Base-by-base conservation (phyloP, 1,139 yeast species). In the Sporopachydermia cereana region DNA sequence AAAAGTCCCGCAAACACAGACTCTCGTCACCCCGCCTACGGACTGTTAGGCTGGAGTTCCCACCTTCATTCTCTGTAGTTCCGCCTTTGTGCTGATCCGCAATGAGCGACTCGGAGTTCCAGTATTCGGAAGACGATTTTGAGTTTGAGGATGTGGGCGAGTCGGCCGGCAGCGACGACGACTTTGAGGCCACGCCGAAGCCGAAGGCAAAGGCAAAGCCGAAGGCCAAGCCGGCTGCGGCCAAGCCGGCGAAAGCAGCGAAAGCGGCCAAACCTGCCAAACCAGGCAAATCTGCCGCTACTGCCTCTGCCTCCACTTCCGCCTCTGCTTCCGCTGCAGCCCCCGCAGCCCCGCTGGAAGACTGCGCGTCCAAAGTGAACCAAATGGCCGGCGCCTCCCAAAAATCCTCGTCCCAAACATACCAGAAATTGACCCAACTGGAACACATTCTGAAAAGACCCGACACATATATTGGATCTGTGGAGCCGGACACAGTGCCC, bases 401-500 rank as follows among this genome's bases (percentile, higher is more conserved):
- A 27, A 69, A 70, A 51, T 61, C 70, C 41, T 81, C 79, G 12
- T 82, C 96, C 5, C 84, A 83, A 45, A 91, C 85, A 55, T 93
- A 93, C 64, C 97, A 91, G 63, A 84, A 84, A 64, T 77, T 93
- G 46, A 81, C 96, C 2, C 98, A 89, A 64, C 70, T 93, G 56
- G 97, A 93, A 59, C 99, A 93, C 72, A 91, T 93, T 50, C 71
- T 93, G 58, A 88, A 88, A 62, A 82, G 99, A 63, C 99, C 99
- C 1, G 99, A 93, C 60, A 91, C 98, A 2, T 93, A 93, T 64
- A 83, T 93, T 55, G 99, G 99, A 3, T 88, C 97, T 1, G 84
- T 89, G 36, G 98, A 91, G 63, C 75, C 73, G 47, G 79, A 85
- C 41, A 83, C 78, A 46, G 75, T 80, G 45, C 79, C 77, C 49